Conservation (phyloP, 1,284 basidiomycete species). For the Thecaphora frezii region DNA sequence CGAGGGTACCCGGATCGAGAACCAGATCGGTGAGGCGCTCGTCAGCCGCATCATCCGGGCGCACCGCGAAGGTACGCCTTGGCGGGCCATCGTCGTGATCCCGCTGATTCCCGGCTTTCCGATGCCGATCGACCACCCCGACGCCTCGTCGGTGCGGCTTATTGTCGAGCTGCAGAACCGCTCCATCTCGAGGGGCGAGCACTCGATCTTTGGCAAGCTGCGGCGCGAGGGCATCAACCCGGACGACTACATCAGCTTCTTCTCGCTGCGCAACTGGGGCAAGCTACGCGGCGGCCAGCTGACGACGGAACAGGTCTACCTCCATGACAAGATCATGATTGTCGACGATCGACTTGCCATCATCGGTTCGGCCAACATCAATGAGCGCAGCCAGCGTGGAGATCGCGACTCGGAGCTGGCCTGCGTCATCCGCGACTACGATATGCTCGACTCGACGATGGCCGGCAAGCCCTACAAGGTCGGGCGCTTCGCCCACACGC, state of each 20-base stretch:
- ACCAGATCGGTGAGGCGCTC: slow-evolving; percentile 90
- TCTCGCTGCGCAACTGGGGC: slow-evolving; percentile 89
- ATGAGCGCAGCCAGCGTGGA: slow-evolving; percentile 91
- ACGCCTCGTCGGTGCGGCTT: slow-evolving; percentile 78
- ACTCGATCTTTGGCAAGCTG: slow-evolving; percentile 87
- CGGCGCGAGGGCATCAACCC: slow-evolving; percentile 82
- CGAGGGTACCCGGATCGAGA: slow-evolving; percentile 84
- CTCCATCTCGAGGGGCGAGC: slow-evolving; percentile 81
- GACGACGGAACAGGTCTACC: slow-evolving; percentile 75
- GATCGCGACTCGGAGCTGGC: slow-evolving; percentile 96
- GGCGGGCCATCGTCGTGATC: slow-evolving; percentile 91
- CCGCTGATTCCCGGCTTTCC: slow-evolving; percentile 92
- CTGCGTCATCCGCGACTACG: slow-evolving; percentile 89
- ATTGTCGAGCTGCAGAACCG: slow-evolving; percentile 67
- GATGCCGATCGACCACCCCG: slow-evolving; percentile 86
- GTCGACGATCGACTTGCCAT: slow-evolving; percentile 96
- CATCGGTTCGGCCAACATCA: slow-evolving; percentile 98
- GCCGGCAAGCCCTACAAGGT: slow-evolving; percentile 92
- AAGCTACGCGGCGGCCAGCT: slow-evolving; percentile 82
- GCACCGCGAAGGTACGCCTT: slow-evolving; percentile 75
- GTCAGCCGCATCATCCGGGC: slow-evolving; percentile 89
- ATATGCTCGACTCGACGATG: slow-evolving; percentile 90
- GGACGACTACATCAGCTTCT: slow-evolving; percentile 87
- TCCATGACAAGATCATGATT: slow-evolving; percentile 70
- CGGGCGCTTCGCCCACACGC: slow-evolving; percentile 90